A percentile compares a stretch with the other conserved stretches of the same genome.
phyloP scores from a whole-genome alignment of 345 rosid species.

The Mercurialis annua region DNA sequence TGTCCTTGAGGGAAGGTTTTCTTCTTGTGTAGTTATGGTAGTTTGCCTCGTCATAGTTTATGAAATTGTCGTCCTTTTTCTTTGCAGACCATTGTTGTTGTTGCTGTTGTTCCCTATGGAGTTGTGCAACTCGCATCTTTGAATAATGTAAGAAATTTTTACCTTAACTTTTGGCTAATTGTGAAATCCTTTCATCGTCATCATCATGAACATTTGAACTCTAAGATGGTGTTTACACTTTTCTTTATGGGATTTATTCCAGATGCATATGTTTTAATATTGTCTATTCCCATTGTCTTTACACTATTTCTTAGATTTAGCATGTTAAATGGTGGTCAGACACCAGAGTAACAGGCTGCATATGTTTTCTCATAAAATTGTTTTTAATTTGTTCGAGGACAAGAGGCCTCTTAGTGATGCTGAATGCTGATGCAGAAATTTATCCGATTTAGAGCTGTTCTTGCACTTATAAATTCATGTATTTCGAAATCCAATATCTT shows the following conservation, averaged over 20 bases:
- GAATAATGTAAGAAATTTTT: slow-evolving; percentile 52
- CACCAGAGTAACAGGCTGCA: background rate
- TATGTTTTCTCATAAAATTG: background rate
- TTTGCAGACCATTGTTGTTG: slow-evolving; percentile 64
- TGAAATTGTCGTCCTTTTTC: slow-evolving; percentile 12
- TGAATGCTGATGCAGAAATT: background rate
- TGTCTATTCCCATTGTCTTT: background rate
- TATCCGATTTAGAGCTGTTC: background rate
- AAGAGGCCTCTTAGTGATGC: background rate
- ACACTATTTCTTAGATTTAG: background rate
- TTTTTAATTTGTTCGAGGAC: background rate
- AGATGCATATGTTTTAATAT: background rate
- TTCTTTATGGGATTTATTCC: background rate
- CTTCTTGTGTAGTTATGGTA: background rate
- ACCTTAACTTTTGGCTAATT: slow-evolving; percentile 6
- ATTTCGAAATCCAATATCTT: background rate
- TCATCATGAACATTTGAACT: slow-evolving; percentile 7
- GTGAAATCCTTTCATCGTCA: background rate
- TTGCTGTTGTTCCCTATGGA: slow-evolving; percentile 74
- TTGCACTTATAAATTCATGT: background rate
- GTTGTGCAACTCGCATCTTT: slow-evolving; percentile 89
- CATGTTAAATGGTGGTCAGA: background rate
- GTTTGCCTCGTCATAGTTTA: background rate
- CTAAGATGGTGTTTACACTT: slow-evolving; percentile 4
- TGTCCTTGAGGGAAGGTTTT: background rate